Evolutionary conservation across 495 filamentous ascomycete genomes (phyloP), one percentile per base, ranked within the genome.

Genomic region (Trichoderma asperelloides): DNA sequence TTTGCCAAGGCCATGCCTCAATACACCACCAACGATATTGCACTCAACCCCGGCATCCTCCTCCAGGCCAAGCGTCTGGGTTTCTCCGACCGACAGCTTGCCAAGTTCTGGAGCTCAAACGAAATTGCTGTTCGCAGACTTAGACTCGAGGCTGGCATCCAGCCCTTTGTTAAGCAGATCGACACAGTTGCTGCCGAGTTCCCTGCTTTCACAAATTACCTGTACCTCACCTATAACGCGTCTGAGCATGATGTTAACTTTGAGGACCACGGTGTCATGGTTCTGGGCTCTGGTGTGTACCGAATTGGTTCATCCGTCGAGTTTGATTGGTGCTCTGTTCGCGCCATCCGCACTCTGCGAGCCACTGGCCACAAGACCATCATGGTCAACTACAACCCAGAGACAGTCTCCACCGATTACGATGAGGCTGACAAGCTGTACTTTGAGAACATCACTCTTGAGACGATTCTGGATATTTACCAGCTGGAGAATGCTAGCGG

Each of bases 241-340:
- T 87, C 86, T 23, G 90, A 94, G 76, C 89, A 93, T 68, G 95
- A 98, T 72, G 80, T 98, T 65, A 74, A 72, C 13, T 97, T 98
- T 69, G 80, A 91, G 37, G 95, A 98, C 72, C 86, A 91, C 67
- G 95, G 95, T 74, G 87, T 88, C 30, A 98, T 98, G 93, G 95
- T 98, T 8, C 81, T 98, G 25, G 95, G 95, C 16, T 98, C 95
- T 18, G 95, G 95, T 75, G 95, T 98, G 25, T 98, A 98, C 80
- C 87, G 95, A 70, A 98, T 98, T 71, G 95, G 95, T 62, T 97
- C 93, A 1, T 97, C 93, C 0, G 95, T 98, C 65, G 95, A 98
- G 74, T 98, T 98, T 75, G 95, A 98, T 76, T 98, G 95, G 95
- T 98, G 95, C 75, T 96, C 95, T n/a, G 95, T 98, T 41, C 85